Evolutionary conservation across 768 basidiomycete species (phyloP).

Genomic region (Pleurotus salmoneostramineus): DNA sequence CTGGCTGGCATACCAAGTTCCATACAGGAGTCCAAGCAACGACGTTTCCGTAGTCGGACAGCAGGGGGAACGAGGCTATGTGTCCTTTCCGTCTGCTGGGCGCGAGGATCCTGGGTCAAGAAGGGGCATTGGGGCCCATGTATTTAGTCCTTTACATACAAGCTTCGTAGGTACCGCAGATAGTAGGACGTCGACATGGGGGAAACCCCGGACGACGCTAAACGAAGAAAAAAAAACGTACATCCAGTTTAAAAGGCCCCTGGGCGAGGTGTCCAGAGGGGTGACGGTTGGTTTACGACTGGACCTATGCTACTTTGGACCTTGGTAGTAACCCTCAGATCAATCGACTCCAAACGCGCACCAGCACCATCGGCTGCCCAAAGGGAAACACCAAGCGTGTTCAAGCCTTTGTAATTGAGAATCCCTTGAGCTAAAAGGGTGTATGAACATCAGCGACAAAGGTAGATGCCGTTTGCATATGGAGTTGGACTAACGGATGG

Average conservation of each 20-base stretch:
- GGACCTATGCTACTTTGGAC: conserved; percentile 31
- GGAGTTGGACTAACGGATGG: conserved; percentile 31
- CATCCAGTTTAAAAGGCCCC: conserved; percentile 23
- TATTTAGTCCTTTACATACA: too few relatives aligned
- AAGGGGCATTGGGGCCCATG: too few relatives aligned
- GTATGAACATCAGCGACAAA: not conserved
- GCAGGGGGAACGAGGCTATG: too few relatives aligned
- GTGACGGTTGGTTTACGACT: conserved; percentile 29
- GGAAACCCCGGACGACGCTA: too few relatives aligned
- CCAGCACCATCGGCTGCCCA: conserved; percentile 40
- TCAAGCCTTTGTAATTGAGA: conserved; percentile 40
- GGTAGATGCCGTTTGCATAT: not conserved
- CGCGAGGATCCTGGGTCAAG: too few relatives aligned
- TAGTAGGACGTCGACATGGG: too few relatives aligned
- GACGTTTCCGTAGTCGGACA: too few relatives aligned
- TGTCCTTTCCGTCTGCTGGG: too few relatives aligned
- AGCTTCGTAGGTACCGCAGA: too few relatives aligned
- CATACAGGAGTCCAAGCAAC: too few relatives aligned
- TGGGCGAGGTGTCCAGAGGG: conserved; percentile 26
- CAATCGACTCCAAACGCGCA: conserved; percentile 35
- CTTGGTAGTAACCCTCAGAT: conserved; percentile 31
- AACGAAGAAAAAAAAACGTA: not conserved
- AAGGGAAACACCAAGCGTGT: conserved; percentile 44
- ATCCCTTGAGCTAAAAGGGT: conserved; percentile 40
- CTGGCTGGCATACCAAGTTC: too few relatives aligned